Base-by-base conservation (phyloP, 495 filamentous ascomycete genomes). In the Talaromyces ruber region DNA sequence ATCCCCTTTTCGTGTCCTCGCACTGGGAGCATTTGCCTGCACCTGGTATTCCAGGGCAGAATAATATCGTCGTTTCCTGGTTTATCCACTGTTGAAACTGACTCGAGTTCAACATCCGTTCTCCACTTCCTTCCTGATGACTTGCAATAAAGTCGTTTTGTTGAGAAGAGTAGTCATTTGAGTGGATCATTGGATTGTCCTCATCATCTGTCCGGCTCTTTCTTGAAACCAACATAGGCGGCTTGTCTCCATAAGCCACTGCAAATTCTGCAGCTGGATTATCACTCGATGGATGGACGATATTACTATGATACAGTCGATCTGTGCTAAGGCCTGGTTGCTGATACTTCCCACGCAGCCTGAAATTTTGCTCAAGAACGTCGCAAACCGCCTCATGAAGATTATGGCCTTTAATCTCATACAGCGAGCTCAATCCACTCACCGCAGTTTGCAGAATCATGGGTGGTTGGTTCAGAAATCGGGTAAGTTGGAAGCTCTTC, bases 11-110 rank as follows among this genome's bases (percentile, higher is more conserved):
- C 34, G 3, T 39, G 16, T 39, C 12, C 6, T 39, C 12, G 6
- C 34, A 39, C 3, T 39, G 34, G 34, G 34, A 39, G 34, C 34
- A 39, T 14, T 39, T 77, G 0, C 74, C 74, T 6, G 66, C 68
- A 12, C 72, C 71, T 2, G 66, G 70, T 43, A 77, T 76, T 1
- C 79, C 79, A 3, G 70, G 69, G 63, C 75, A 82, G 61, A 76
- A 80, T 2, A 81, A 62, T 0, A 65, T 79, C 39, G 71, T 58
- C 0, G 65, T 60, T 47, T 61, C 39, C 0, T 24, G 58, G 1
- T 60, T 32, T 0, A 71, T 3, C 78, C 79, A 82, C 0, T 22
- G 16, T 16, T 63, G 57, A 57, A 75, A 82, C 6, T 73, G 61
- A 0, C 32, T 8, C 6, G 71, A 71, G 1, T 76, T 59, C 5